Base-by-base conservation (phyloP, 176 grass and related monocot genomes). In the Oryza australiensis region DNA sequence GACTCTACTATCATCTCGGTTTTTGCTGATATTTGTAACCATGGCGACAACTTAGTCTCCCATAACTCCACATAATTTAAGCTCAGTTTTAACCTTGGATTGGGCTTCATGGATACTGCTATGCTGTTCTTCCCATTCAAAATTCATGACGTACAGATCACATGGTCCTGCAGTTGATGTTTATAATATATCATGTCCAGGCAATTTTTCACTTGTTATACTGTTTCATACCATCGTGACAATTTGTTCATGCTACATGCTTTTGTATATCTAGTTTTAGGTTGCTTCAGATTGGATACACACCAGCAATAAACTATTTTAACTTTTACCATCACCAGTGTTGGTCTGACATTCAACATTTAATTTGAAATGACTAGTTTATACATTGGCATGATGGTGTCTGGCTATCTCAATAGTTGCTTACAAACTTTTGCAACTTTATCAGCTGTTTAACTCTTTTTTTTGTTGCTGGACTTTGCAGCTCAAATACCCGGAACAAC, bases 401-500 rank as follows among this genome's bases (percentile, higher is more conserved):
- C 22, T 64, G 4, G 1, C 26, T 22, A 15, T 60, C 72, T 27
- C 46, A 73, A 30, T 62, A 14, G 41, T 66, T 83, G 59, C 23
- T 83, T 37, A 68, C 4, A 4, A 7, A 62, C 20, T 35, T 55
- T 55, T 46, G 48, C 59, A 62, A 38, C 5, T 34, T 69, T 78
- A 24, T 1, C 0, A 46, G 57, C 28, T 71, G 9, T 62, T 43
- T 22, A 62, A 23, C 9, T 55, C 7, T 60, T 60, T 24, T 24
- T 60, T 10, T 45, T 18, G 69, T 37, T 11, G 12, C 30, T 90
- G 63, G 40, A 89, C 22, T 85, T 86, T 91, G 82, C 84, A 94
- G 95, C 95, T 43, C 92, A 94, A 89, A 91, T 98, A 88, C 72
- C 90, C 51, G 95, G 95, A 82, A 93, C 90, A 26, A 94, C 90